phyloP scores from a whole-genome alignment of 2,329 filamentous ascomycete species.

The Ophidiomyces ophidiicola region DNA sequence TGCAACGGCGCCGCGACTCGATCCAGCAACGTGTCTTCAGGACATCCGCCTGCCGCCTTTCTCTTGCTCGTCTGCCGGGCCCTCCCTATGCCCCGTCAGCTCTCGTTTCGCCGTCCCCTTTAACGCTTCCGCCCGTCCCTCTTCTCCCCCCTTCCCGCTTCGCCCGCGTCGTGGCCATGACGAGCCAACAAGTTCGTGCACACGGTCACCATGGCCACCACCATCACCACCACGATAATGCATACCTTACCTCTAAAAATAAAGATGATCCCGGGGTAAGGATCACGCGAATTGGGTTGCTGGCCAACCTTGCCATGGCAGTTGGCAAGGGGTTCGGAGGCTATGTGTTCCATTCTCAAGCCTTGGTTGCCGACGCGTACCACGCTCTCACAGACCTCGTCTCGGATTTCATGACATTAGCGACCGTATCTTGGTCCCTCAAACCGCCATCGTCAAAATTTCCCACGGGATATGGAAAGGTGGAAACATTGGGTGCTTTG shows the following conservation, averaged over 20 bases:
- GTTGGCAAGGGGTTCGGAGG: constrained; percentile 85
- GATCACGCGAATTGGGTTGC: constrained; percentile 79
- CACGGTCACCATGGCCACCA: constrained; percentile 43
- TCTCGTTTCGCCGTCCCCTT: constrained; percentile 4
- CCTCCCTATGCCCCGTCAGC: neutral
- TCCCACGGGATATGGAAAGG: constrained; percentile 86
- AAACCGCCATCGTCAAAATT: constrained; percentile 73
- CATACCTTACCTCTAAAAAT: constrained; percentile 66
- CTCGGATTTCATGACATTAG: constrained; percentile 85
- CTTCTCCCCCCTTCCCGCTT: constrained; percentile 13
- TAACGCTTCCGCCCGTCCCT: constrained; percentile 12
- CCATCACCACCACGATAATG: constrained; percentile 68
- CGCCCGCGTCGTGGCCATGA: constrained; percentile 19
- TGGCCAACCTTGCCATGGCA: constrained; percentile 88
- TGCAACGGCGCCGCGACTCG: constrained; percentile 6
- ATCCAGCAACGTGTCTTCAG: constrained; percentile 19
- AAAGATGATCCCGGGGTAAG: constrained; percentile 87
- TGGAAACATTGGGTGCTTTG: constrained; percentile 89
- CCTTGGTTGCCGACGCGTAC: constrained; percentile 84
- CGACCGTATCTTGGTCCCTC: constrained; percentile 86
- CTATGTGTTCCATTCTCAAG: constrained; percentile 88
- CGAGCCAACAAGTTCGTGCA: constrained; percentile 37
- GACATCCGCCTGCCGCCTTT: constrained; percentile 13
- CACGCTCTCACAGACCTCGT: constrained; percentile 92
- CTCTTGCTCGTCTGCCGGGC: neutral